A percentile compares a stretch with the other conserved stretches of the same genome.
Evolutionary conservation across 208 protist species (phyloP).

Genomic region (Trypanosomatidae sp.): DNA sequence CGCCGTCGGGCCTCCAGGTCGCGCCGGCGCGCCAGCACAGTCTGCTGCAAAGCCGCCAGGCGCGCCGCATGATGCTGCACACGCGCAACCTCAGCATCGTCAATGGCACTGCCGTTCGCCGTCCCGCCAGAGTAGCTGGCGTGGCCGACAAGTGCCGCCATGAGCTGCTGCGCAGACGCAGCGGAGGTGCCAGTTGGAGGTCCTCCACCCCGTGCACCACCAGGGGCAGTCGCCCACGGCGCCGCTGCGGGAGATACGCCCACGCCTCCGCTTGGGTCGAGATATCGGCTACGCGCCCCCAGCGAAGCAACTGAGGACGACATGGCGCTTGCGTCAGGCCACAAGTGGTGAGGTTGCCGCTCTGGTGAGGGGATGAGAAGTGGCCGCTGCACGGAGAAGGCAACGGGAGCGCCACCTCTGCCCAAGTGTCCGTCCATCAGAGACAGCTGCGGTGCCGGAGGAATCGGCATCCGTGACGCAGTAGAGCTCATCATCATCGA

Average conservation of each 20-base stretch:
- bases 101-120: neutral
- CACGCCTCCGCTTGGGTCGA: neutral
- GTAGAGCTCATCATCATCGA: neutral
- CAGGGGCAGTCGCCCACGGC: neutral
- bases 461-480: neutral
- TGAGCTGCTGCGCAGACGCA: neutral
- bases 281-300: neutral
- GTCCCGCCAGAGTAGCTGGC: neutral
- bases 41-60: slow-evolving; percentile 13
- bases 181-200: neutral
- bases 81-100: neutral
- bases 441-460: neutral
- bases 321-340: neutral
- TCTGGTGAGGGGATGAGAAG: neutral
- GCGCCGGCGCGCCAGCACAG: slow-evolving; percentile 28
- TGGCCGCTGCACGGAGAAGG: neutral
- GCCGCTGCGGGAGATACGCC: neutral
- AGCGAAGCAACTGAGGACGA: neutral
- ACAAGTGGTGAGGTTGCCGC: neutral
- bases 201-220: neutral
- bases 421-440: neutral
- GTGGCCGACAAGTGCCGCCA: neutral
- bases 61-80: slow-evolving; percentile 16
- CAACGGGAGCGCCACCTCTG: neutral
- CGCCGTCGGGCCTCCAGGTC: slow-evolving; percentile 28